Evolutionary conservation across 352 stramenopile genomes (phyloP), one percentile per base, ranked within the genome.

Genomic region (Thraustochytrium striatum): DNA sequence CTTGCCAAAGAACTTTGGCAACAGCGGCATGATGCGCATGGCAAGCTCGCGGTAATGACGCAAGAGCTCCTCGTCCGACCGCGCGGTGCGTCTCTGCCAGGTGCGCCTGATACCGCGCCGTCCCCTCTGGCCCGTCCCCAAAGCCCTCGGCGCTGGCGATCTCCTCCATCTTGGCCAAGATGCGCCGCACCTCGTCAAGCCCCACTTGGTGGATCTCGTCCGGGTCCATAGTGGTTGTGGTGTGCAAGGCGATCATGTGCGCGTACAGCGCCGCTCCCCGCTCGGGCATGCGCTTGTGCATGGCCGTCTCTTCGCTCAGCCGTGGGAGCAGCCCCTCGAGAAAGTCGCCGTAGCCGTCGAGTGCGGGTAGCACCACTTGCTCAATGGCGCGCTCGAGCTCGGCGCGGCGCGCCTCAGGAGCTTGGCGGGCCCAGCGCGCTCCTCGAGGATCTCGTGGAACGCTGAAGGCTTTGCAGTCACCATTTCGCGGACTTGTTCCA

Each of bases 251-350:
- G 47, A 55, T 16, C 16, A 55, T 16, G 25, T 21, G 25, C 16
- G 16, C 25, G 47, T 55, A 55, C n/a, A n/a, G n/a, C n/a, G n/a
- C n/a, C n/a, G n/a, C n/a, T n/a, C n/a, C n/a, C n/a, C n/a, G n/a
- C n/a, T 85, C 57, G 28, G 83, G 81, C 69, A 84, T 84, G 35
- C 83, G 81, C 28, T 73, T 84, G 8, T 57, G 47, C 7, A 81
- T 80, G 61, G 81, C 83, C 36, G 85, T 85, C 25, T 86, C 83
- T 7, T 81, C 65, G 35, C 80, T 47, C 32, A 87, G 69, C 32
- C 85, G 75, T 0, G 84, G 84, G 61, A 84, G 80, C 53, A 85
- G 86, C 8, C 85, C 83, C 19, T 82, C 78, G 33, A 86, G 58
- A 75, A 87, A 86, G 32, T 84, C 53, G 7, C 78, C 82, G 44